Evolutionary conservation across 352 stramenopile species (phyloP).

Genomic region (Plasmopara viticola): DNA sequence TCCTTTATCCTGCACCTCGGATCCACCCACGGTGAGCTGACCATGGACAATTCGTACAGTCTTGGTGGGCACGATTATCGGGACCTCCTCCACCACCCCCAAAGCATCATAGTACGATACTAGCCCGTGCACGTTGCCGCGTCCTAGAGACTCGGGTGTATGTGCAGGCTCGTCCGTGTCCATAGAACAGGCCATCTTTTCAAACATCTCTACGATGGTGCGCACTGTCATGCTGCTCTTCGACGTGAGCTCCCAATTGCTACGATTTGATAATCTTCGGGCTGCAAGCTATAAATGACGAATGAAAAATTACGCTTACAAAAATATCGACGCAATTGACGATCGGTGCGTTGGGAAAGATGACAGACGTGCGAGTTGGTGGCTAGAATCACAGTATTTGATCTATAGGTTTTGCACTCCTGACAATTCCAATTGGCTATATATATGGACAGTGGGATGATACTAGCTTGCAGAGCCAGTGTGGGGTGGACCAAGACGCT

Average conservation of each 20-base stretch:
- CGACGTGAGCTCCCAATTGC: constrained; percentile 1
- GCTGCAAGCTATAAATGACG: constrained; percentile 18
- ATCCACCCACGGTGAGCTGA: constrained; percentile 2
- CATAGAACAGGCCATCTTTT: constrained; percentile 18
- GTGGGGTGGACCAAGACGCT: constrained; percentile 12
- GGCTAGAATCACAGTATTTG: constrained; percentile 21
- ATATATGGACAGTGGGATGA: constrained; percentile 15
- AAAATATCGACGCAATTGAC: constrained; percentile 17
- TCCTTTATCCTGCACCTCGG: constrained; percentile 6
- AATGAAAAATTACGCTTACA: constrained; percentile 19
- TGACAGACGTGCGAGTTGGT: constrained; percentile 12
- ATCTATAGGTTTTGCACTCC: background rate
- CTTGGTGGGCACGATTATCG: constrained; percentile 13
- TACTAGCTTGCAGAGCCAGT: constrained; percentile 14
- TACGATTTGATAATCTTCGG: background rate
- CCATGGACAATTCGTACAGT: constrained; percentile 5
- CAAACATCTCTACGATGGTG: constrained; percentile 32
- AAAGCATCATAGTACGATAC: constrained; percentile 31
- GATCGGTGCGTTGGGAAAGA: constrained; percentile 10
- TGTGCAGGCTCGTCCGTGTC: constrained; percentile 4
- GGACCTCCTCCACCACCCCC: constrained; percentile 15
- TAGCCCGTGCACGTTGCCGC: constrained; percentile 19
- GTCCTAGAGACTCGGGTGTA: constrained; percentile 10
- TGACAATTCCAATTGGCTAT: constrained; percentile 13
- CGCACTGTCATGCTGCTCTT: constrained; percentile 25